Percentiles rank a stretch among this genome's conserved stretches.
These are phyloP conservation scores for Durusdinium trenchii DNA, from an alignment of 73 alveolate species.

Conservation along the genomic window DNA sequence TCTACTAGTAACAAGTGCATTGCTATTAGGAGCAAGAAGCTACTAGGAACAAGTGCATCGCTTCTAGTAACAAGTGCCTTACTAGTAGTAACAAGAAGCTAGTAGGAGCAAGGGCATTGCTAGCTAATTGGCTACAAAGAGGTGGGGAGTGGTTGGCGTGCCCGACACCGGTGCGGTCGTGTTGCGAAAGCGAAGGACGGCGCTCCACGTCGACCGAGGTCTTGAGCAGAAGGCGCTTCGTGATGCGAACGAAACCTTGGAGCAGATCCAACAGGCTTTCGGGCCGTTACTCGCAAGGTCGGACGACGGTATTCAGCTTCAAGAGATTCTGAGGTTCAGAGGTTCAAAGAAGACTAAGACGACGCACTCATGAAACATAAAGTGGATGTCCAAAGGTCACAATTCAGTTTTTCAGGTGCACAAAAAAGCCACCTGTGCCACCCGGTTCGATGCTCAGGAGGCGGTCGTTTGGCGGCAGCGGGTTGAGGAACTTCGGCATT, in stretches of 20 bases:
- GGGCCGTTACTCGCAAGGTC: background rate
- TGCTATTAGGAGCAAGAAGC: no score
- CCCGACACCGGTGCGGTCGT: no score
- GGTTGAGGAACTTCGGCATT: background rate
- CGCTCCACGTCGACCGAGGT: background rate
- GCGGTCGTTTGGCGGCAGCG: background rate
- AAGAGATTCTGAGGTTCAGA: background rate
- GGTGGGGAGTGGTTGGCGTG: no score
- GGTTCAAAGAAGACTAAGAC: background rate
- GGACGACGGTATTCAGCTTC: background rate
- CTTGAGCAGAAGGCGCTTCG: background rate
- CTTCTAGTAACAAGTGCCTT: no score
- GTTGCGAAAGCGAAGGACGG: background rate
- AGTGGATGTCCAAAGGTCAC: no score
- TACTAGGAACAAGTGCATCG: no score
- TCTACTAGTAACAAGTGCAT: no score
- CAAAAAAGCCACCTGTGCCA: background rate
- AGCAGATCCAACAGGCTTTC: background rate
- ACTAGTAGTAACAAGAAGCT: no score
- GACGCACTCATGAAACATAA: background rate
- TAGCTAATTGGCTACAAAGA: no score
- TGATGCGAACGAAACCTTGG: conserved; percentile 19
- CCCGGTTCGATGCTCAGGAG: background rate
- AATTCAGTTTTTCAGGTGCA: background rate
- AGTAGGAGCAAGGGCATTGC: no score